A percentile compares a stretch with the other conserved stretches of the same genome.
Conservation (phyloP, 2,329 filamentous ascomycete genomes). For the Dactylellina cionopaga region DNA sequence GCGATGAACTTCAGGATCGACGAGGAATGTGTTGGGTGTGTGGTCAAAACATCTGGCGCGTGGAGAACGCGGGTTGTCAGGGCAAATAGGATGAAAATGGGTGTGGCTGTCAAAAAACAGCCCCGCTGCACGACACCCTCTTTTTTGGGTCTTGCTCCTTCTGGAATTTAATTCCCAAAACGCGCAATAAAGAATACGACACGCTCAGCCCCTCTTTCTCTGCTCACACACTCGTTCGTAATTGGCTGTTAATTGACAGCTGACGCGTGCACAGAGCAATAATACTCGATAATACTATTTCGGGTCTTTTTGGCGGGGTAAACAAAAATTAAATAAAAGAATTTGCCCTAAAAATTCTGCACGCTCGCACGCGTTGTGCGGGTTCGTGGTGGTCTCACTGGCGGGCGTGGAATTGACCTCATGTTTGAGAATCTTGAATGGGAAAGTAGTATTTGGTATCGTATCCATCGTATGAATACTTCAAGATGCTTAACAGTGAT, state of each 20-base stretch:
- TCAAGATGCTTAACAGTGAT: too few relatives aligned
- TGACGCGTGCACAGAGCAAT: slow-evolving; percentile 34
- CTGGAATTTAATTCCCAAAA: slow-evolving; percentile 33
- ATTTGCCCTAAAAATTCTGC: too few relatives aligned
- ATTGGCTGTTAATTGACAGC: slow-evolving; percentile 36
- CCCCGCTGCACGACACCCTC: slow-evolving; percentile 13
- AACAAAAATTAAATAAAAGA: too few relatives aligned
- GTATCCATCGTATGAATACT: too few relatives aligned
- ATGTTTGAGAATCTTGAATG: background rate
- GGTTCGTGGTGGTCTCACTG: slow-evolving; percentile 1
- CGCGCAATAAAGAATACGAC: slow-evolving; percentile 6
- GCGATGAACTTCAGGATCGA: background rate
- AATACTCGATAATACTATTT: slow-evolving; percentile 8
- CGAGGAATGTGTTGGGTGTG: slow-evolving; percentile 22
- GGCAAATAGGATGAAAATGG: too few relatives aligned
- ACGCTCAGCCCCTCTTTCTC: slow-evolving; percentile 8
- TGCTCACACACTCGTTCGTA: background rate
- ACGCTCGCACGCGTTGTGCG: slow-evolving; percentile 7
- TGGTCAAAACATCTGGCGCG: slow-evolving; percentile 18
- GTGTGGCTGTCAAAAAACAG: too few relatives aligned
- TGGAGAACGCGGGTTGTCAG: slow-evolving; percentile 5
- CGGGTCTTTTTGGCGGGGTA: slow-evolving; percentile 42
- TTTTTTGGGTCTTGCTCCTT: background rate
- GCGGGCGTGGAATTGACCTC: background rate
- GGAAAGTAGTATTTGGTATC: too few relatives aligned